Base-by-base conservation (phyloP, 352 stramenopile genomes). In the Pythium chondricola region DNA sequence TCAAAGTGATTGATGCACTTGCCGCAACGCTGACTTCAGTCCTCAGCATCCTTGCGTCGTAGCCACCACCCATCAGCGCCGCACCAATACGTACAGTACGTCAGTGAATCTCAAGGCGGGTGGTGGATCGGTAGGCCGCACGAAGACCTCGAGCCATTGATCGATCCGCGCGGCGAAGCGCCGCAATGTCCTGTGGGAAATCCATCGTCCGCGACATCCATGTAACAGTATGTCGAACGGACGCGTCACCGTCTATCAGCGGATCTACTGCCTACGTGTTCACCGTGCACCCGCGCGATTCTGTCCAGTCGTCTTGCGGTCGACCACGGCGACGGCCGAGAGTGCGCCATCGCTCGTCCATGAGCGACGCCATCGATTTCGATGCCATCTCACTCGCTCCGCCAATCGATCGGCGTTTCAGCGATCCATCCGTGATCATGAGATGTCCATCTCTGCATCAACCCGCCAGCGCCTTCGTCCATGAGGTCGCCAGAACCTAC, bases 241-340 rank as follows among this genome's bases (percentile, higher is more conserved):
- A 63, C 39, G 63, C 68, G 26, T 24, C 21, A 14, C 41, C 32
- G 22, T 24, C 47, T 6, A 16, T 45, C 17, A 56, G 44, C 11
- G 39, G 56, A 5, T 69, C 67, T 3, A 61, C 67, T 14, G 62
- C 59, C 20, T 86, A 86, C 38, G 69, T 86, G 16, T 78, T 86
- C 29, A 54, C 63, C 14, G 49, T 86, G 6, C 61, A 52, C 2
- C 63, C 69, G 14, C 44, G 43, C 20, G 45, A 40, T 14, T 33
- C 58, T 36, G 40, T 53, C 38, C n/a, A 35, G 30, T 36, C 45
- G 17, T 48, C 43, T 18, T 22, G 31, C 21, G n/a, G 6, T 1
- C 43, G 36, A 2, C 4, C 40, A 3, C 39, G 66, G 13, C 30
- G 9, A 10, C 40, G 37, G 21, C 31, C 22, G 5, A 41, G 56